A percentile compares a stretch with the other conserved stretches of the same genome.
Conservation (phyloP, 2,329 filamentous ascomycete species). For the Blastomyces percursus region DNA sequence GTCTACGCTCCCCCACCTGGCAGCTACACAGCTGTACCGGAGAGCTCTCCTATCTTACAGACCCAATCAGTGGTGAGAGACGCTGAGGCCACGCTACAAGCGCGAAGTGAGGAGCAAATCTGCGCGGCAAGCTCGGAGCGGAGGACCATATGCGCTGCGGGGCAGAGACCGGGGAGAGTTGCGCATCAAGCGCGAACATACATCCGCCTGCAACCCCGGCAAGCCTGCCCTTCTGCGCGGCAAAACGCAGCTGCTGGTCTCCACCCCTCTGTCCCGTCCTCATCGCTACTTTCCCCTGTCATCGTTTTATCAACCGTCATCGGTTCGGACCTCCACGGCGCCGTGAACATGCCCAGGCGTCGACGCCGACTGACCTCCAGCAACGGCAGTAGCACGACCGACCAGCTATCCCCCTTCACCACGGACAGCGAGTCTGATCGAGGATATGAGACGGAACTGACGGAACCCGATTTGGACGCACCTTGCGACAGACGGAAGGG, state of each 20-base stretch:
- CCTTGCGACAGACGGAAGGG: neutral
- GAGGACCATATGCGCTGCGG: too few relatives aligned
- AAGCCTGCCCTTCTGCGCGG: neutral
- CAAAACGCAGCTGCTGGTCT: conserved; percentile 1
- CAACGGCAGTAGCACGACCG: neutral
- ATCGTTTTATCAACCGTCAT: conserved; percentile 1
- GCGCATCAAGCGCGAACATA: too few relatives aligned
- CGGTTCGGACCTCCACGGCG: neutral
- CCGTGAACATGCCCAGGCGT: conserved; percentile 1
- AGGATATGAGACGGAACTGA: conserved; percentile 2
- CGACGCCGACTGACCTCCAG: neutral
- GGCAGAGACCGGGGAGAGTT: too few relatives aligned
- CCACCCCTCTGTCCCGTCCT: neutral
- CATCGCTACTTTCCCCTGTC: neutral
- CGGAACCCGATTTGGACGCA: neutral
- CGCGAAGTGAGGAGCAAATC: too few relatives aligned
- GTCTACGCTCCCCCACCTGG: too few relatives aligned
- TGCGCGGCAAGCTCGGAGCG: too few relatives aligned
- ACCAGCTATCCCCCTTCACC: neutral
- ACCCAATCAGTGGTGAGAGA: too few relatives aligned
- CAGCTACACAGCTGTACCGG: too few relatives aligned
- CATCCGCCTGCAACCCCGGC: neutral
- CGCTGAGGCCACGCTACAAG: too few relatives aligned
- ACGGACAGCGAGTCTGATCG: neutral
- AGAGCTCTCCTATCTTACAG: too few relatives aligned